Conservation (phyloP, 108 stramenopile genomes). For the Nannochloropsis oceanica region DNA sequence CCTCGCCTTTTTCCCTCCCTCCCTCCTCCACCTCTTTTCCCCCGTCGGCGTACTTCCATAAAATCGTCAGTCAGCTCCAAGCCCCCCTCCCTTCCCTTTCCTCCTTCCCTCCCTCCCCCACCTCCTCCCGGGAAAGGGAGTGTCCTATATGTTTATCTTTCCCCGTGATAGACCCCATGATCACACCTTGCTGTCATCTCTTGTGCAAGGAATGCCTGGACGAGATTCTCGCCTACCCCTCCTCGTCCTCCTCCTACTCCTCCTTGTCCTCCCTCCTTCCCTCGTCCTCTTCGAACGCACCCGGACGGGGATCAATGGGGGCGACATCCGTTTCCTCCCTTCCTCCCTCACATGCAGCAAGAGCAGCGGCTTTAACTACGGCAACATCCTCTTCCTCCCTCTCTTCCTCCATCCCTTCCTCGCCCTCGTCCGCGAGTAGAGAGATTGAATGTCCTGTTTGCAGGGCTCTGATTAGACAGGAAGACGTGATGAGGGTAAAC, state of each 20-base stretch:
- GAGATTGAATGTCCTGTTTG: conserved; percentile 14
- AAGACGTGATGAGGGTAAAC: background rate
- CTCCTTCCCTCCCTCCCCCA: background rate
- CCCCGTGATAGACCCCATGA: conserved; percentile 8
- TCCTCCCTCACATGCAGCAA: background rate
- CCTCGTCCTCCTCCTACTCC: conserved; percentile 3
- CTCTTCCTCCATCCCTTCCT: conserved; percentile 16
- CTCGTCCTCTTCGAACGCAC: conserved; percentile 27
- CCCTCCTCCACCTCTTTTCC: background rate
- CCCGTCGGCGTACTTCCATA: background rate
- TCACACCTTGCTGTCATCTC: conserved; percentile 37
- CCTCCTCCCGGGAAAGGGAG: background rate
- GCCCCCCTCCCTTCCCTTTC: background rate
- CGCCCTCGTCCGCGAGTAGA: conserved; percentile 12
- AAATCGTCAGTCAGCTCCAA: background rate
- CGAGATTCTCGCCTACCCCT: conserved; percentile 1
- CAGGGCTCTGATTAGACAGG: background rate
- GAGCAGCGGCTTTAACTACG: too few relatives aligned
- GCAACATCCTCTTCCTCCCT: background rate
- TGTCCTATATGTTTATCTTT: conserved; percentile 32
- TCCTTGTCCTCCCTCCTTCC: background rate
- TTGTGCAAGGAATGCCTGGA: conserved; percentile 17
- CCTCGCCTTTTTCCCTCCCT: background rate
- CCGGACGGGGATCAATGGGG: conserved; percentile 25
- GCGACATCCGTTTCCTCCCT: conserved; percentile 3